phyloP scores from a whole-genome alignment of 2,329 filamentous ascomycete species.

The Diaporthe citriasiana region DNA sequence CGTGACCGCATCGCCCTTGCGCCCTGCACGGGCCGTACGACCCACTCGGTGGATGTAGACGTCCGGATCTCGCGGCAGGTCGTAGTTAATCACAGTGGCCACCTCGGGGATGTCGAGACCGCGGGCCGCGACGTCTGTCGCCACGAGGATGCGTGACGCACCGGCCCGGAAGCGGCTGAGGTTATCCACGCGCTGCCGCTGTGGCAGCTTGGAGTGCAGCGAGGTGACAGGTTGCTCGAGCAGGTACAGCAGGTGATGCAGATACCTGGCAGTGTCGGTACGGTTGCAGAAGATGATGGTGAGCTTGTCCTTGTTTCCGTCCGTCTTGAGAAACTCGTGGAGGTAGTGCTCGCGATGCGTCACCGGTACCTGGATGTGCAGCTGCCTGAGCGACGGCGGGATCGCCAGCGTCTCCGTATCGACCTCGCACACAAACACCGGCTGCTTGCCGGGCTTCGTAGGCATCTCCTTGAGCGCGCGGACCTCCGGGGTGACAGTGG shows the following conservation, averaged over 20 bases:
- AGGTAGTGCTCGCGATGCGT: constrained; percentile 96
- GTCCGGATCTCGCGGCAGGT: constrained; percentile 94
- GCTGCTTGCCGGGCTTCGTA: constrained; percentile 75
- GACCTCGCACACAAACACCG: constrained; percentile 91
- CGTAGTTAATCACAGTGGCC: constrained; percentile 92
- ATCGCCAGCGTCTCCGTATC: constrained; percentile 83
- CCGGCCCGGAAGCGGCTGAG: constrained; percentile 91
- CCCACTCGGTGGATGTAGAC: constrained; percentile 98
- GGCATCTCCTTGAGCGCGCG: constrained; percentile 86
- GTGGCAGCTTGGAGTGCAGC: constrained; percentile 88
- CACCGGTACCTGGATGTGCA: constrained; percentile 88
- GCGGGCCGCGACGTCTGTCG: constrained; percentile 93
- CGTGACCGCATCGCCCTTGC: constrained; percentile 85
- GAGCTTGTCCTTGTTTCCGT: constrained; percentile 79
- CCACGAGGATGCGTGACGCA: constrained; percentile 90
- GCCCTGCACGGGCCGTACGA: constrained; percentile 92
- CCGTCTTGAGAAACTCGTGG: constrained; percentile 87
- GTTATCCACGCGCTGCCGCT: constrained; percentile 88
- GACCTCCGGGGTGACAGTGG: constrained; percentile 94
- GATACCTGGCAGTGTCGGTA: constrained; percentile 86
- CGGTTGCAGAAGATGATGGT: constrained; percentile 96
- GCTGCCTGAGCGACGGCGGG: constrained; percentile 84
- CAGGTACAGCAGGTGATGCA: constrained; percentile 88
- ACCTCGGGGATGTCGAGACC: constrained; percentile 97
- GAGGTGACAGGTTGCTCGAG: constrained; percentile 92